Evolutionary conservation across 2,329 filamentous ascomycete genomes (phyloP).

Genomic region (Tolypocladium ovalisporum): DNA sequence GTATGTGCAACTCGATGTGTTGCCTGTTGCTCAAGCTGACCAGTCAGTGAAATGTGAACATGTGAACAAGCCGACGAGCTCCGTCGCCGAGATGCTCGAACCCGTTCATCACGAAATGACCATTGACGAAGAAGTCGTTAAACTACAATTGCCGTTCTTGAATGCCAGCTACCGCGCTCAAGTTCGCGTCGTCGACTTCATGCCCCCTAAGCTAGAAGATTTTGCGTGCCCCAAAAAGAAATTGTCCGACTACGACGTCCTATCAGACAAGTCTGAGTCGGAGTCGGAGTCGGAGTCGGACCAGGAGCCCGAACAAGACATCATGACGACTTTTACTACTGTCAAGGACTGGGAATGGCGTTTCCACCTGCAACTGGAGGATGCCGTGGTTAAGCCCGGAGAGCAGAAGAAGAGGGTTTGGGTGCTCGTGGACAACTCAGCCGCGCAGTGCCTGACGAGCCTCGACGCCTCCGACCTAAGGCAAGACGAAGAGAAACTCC

Average conservation of each 20-base stretch:
- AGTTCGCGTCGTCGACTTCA: conserved; percentile 75
- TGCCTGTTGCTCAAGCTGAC: neutral
- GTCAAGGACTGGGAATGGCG: conserved; percentile 63
- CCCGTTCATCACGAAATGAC: conserved; percentile 28
- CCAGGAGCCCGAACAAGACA: conserved; percentile 11
- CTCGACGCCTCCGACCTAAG: conserved; percentile 46
- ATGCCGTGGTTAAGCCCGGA: conserved; percentile 31
- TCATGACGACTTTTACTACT: conserved; percentile 11
- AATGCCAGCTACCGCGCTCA: conserved; percentile 59
- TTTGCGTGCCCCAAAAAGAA: conserved; percentile 47
- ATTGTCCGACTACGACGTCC: conserved; percentile 32
- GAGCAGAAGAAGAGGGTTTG: conserved; percentile 42
- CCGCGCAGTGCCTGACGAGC: conserved; percentile 35
- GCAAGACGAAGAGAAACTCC: conserved; percentile 35
- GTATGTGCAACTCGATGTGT: conserved; percentile 9
- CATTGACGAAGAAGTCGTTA: conserved; percentile 24
- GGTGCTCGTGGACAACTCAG: conserved; percentile 53
- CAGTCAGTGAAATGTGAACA: conserved; percentile 35
- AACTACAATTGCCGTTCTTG: conserved; percentile 54
- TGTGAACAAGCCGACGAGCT: conserved; percentile 19
- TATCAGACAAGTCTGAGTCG: conserved; percentile 31
- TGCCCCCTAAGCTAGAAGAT: conserved; percentile 56
- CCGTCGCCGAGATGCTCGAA: conserved; percentile 28
- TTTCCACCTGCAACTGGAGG: conserved; percentile 71
- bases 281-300: conserved; percentile 5